Percentiles rank a stretch among this genome's conserved stretches.
Conservation (phyloP, 805 yeast species). For the Danielia oregonensis region DNA sequence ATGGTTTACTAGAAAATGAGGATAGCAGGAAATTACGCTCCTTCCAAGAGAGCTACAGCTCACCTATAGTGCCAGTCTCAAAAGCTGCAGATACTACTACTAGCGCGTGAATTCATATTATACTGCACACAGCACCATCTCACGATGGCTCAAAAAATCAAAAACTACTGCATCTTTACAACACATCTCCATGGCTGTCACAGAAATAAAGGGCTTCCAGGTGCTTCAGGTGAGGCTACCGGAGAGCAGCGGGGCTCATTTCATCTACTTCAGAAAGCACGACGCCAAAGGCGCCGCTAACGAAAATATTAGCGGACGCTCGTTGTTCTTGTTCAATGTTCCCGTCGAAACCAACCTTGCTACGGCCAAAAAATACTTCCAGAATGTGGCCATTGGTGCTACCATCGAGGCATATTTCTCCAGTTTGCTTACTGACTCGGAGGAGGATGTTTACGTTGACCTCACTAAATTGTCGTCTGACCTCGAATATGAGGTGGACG, state of each 20-base stretch:
- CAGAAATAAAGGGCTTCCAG: slow-evolving; percentile 56
- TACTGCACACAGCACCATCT: too few relatives aligned
- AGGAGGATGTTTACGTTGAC: slow-evolving; percentile 45
- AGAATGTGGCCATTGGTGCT: slow-evolving; percentile 59
- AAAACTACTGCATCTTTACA: neutral
- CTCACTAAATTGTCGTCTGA: slow-evolving; percentile 60
- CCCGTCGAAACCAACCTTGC: slow-evolving; percentile 60
- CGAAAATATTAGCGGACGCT: slow-evolving; percentile 27
- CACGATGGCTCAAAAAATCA: neutral
- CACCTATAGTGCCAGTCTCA: too few relatives aligned
- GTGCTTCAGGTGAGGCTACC: slow-evolving; percentile 48
- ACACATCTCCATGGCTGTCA: slow-evolving; percentile 12
- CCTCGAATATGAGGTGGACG: slow-evolving; percentile 31
- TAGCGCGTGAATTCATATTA: too few relatives aligned
- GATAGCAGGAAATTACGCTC: too few relatives aligned
- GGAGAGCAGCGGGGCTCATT: slow-evolving; percentile 44
- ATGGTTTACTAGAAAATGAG: too few relatives aligned
- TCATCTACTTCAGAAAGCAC: slow-evolving; percentile 66
- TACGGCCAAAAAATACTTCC: slow-evolving; percentile 54
- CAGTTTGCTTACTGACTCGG: slow-evolving; percentile 36
- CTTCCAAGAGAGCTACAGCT: too few relatives aligned
- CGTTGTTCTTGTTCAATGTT: slow-evolving; percentile 72
- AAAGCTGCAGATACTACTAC: too few relatives aligned
- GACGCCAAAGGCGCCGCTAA: slow-evolving; percentile 26
- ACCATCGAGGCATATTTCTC: slow-evolving; percentile 47